Percentiles rank a stretch among this genome's conserved stretches.
These are phyloP conservation scores for Stygiomarasmius scandens DNA, from an alignment of 1,284 basidiomycete genomes.

Conservation along the genomic window DNA sequence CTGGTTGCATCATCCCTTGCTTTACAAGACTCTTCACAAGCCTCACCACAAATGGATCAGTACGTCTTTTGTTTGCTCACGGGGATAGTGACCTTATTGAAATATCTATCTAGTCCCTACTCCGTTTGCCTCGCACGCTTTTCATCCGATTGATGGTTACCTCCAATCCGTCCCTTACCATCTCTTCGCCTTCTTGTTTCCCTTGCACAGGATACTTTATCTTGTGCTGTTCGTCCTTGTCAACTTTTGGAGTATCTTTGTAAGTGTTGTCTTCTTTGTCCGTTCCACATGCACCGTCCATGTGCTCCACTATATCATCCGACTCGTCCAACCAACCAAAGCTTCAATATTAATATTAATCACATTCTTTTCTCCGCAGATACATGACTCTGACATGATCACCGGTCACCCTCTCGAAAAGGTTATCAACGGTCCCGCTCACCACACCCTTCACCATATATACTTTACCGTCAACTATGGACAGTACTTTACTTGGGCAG, in stretches of 20 bases:
- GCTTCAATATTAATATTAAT: conserved; percentile 14
- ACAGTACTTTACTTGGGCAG: conserved; percentile 97
- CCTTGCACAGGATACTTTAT: conserved; percentile 84
- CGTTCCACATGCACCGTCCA: not conserved
- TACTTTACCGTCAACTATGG: conserved; percentile 98
- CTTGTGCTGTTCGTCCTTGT: conserved; percentile 85
- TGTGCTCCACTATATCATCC: no score
- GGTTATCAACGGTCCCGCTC: conserved; percentile 96
- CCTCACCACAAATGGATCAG: conserved; percentile 99
- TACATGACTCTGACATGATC: conserved; percentile 99
- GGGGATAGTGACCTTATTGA: not conserved
- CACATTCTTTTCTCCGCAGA: conserved; percentile 46
- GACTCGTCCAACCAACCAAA: conserved; percentile 1
- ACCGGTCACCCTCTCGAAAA: conserved; percentile 89
- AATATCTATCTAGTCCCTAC: conserved; percentile 74
- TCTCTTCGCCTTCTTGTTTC: conserved; percentile 90
- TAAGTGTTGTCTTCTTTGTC: conserved; percentile 37
- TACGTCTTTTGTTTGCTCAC: conserved; percentile 42
- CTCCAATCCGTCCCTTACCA: conserved; percentile 95
- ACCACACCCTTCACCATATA: conserved; percentile 95
- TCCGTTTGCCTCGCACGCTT: conserved; percentile 95
- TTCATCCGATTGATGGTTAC: conserved; percentile 96
- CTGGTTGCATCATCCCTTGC: conserved; percentile 81
- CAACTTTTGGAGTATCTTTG: conserved; percentile 91
- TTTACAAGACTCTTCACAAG: conserved; percentile 94